A percentile compares a stretch with the other conserved stretches of the same genome.
Conservation (phyloP, 108 stramenopile species). For the Nitzschia sp. region DNA sequence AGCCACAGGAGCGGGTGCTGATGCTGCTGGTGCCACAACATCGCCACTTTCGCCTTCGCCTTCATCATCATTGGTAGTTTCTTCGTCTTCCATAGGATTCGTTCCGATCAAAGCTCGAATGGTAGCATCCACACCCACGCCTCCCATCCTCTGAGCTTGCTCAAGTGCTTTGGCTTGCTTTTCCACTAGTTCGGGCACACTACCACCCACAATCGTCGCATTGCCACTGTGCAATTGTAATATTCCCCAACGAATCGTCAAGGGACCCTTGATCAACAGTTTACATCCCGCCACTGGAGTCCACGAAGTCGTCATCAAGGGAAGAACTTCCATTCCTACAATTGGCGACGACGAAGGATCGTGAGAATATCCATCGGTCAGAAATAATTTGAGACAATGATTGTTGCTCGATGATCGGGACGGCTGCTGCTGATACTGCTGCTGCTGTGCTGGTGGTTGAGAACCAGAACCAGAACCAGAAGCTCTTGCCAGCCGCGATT, state of each 20-base stretch:
- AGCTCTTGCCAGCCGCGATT: conserved; percentile 36
- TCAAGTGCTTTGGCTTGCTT: conserved; percentile 49
- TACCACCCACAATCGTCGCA: conserved; percentile 59
- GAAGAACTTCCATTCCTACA: conserved; percentile 21
- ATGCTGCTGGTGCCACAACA: neutral
- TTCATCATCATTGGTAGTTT: conserved; percentile 19
- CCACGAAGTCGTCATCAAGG: conserved; percentile 42
- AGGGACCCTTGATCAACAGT: conserved; percentile 53
- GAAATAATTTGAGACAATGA: conserved; percentile 47
- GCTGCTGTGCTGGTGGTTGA: no score
- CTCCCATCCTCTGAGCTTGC: conserved; percentile 44
- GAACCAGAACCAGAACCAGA: neutral
- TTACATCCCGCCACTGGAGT: conserved; percentile 55
- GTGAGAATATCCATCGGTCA: conserved; percentile 47
- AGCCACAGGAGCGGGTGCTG: neutral
- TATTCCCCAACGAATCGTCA: conserved; percentile 51
- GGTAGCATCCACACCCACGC: conserved; percentile 80
- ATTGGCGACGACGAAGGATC: conserved; percentile 1
- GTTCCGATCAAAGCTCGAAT: conserved; percentile 71
- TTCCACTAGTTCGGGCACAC: conserved; percentile 45
- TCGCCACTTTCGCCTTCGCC: conserved; percentile 32
- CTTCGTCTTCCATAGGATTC: conserved; percentile 26
- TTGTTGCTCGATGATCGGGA: conserved; percentile 9
- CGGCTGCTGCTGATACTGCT: no score
- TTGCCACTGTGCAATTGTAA: conserved; percentile 58